Evolutionary conservation across 495 filamentous ascomycete genomes (phyloP).

Genomic region (Trichodelitschia bisporula): DNA sequence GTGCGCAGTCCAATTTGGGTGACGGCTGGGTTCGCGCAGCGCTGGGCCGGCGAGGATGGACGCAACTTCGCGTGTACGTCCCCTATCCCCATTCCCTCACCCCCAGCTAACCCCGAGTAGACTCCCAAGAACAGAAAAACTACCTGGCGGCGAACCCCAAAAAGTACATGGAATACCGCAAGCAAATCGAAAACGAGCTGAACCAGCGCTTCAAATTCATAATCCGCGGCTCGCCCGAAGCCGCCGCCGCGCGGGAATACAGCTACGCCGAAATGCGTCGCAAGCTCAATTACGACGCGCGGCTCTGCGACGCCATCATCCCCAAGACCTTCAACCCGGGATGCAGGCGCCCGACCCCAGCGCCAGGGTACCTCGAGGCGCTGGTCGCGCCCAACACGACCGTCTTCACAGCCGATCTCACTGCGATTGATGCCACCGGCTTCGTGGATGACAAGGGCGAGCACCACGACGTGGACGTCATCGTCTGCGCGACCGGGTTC

Average conservation of each 20-base stretch:
- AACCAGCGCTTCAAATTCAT: slow-evolving; percentile 22
- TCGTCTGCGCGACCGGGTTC: slow-evolving; percentile 19
- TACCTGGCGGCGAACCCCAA: slow-evolving; percentile 12
- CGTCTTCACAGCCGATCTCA: slow-evolving; percentile 14
- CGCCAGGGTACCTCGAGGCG: slow-evolving; percentile 16
- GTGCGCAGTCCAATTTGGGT: slow-evolving; percentile 17
- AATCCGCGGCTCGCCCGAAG: slow-evolving; percentile 16
- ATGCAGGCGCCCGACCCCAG: slow-evolving; percentile 16
- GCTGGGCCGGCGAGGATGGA: slow-evolving; percentile 15
- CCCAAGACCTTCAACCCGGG: slow-evolving; percentile 17
- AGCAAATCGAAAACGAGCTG: slow-evolving; percentile 19
- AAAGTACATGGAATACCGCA: slow-evolving; percentile 18
- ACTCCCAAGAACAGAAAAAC: slow-evolving; percentile 13
- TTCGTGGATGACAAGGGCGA: slow-evolving; percentile 14
- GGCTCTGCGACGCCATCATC: slow-evolving; percentile 14
- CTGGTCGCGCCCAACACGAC: slow-evolving; percentile 12
- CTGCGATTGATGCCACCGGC: slow-evolving; percentile 9
- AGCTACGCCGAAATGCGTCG: slow-evolving; percentile 12
- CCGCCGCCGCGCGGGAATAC: slow-evolving; percentile 12
- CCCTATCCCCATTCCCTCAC: background rate
- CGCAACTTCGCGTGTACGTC: slow-evolving; percentile 15
- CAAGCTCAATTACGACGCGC: slow-evolving; percentile 11
- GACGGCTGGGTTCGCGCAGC: slow-evolving; percentile 17
- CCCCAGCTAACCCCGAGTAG: slow-evolving; percentile 1
- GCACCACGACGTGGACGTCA: slow-evolving; percentile 14